Evolutionary conservation across 441 rosid species (phyloP).

Genomic region (Bocquillonia castaneifolia): DNA sequence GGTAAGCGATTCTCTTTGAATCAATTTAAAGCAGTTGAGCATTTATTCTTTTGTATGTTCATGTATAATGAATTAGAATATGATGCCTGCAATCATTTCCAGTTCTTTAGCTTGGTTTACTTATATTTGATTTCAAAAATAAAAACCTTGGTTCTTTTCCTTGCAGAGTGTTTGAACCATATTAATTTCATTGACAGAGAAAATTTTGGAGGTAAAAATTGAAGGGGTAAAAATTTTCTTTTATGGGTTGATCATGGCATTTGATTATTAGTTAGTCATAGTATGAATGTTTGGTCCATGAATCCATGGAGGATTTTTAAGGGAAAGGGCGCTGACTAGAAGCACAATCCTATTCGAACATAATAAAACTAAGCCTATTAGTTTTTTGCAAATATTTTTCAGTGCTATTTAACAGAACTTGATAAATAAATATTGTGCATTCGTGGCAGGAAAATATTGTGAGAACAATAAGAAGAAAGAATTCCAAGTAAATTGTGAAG

Average conservation of each 20-base stretch:
- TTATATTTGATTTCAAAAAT: not conserved
- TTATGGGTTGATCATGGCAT: not conserved
- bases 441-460: too few species aligned
- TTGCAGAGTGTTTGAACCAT: not conserved
- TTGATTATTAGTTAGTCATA: not conserved
- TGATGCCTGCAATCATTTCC: not conserved
- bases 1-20: constrained; percentile 17
- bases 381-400: not conserved
- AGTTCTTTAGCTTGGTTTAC: not conserved
- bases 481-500: too few species aligned
- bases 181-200: not conserved
- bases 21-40: not conserved
- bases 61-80: not conserved
- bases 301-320: not conserved
- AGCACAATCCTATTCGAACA: too few species aligned
- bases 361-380: not conserved
- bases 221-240: not conserved
- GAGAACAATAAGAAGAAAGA: too few species aligned
- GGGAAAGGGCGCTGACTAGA: too few species aligned
- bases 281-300: not conserved
- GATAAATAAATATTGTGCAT: not conserved
- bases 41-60: constrained; percentile 2
- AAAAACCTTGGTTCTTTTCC: not conserved
- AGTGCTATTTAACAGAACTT: not conserved
- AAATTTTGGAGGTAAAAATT: constrained; percentile 1